Percentiles rank a stretch among this genome's conserved stretches.
phyloP scores from a whole-genome alignment of 116 monocot species.

The Zostera marina region DNA sequence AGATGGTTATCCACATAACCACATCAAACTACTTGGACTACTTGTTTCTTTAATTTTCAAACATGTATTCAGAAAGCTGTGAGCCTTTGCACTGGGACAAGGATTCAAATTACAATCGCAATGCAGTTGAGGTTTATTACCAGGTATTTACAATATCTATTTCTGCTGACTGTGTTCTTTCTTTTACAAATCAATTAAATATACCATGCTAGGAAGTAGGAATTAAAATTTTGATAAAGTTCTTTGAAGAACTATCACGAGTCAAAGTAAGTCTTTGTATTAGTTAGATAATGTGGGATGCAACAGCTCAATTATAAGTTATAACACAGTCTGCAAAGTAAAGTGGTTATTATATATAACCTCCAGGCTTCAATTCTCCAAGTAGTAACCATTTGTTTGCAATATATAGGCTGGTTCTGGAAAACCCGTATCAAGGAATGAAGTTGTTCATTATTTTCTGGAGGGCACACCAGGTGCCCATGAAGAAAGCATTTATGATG shows the following conservation, averaged over 20 bases:
- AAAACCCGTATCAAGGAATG: constrained; percentile 32
- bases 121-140: constrained; percentile 76
- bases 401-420: constrained; percentile 36
- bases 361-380: no score
- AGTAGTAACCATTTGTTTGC: no score
- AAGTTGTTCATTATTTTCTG: constrained; percentile 42
- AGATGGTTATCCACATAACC: no score
- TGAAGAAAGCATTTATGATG: constrained; percentile 28
- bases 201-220: neutral
- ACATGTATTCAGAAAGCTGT: constrained; percentile 84
- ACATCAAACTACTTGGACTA: neutral
- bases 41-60: constrained; percentile 32
- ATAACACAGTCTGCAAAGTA: no score
- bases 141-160: constrained; percentile 32
- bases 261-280: no score
- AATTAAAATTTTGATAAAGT: no score
- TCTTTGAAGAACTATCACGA: no score
- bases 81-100: constrained; percentile 62
- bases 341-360: no score
- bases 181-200: neutral
- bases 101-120: constrained; percentile 41
- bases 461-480: constrained; percentile 46
- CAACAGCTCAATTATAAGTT: no score
- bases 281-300: no score
- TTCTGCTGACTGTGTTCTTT: neutral